Evolutionary conservation across 352 stramenopile species (phyloP).

Genomic region (Pythium biforme): DNA sequence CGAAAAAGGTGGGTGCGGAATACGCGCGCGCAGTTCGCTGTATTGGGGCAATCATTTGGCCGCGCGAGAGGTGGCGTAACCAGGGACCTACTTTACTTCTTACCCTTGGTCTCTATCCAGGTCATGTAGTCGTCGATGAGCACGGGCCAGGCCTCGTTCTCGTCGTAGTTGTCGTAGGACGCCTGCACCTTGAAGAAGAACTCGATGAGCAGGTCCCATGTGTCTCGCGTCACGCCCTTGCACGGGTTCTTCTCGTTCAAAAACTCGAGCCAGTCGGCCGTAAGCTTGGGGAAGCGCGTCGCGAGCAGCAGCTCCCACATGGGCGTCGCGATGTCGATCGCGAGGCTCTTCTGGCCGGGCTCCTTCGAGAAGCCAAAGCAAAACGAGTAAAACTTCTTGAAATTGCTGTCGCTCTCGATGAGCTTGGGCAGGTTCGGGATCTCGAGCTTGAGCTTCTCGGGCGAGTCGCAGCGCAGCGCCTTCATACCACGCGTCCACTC

Average conservation of each 20-base stretch:
- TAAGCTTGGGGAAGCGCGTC: constrained; percentile 64
- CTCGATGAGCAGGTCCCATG: constrained; percentile 83
- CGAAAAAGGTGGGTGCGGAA: not conserved
- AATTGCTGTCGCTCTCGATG: constrained; percentile 51
- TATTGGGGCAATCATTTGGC: not conserved
- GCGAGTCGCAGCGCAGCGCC: constrained; percentile 70
- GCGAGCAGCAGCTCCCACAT: constrained; percentile 86
- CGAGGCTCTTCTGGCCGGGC: constrained; percentile 82
- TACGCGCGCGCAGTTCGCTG: not conserved
- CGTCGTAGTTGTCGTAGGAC: constrained; percentile 84
- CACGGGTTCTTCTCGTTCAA: constrained; percentile 75
- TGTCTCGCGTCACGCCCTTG: constrained; percentile 84
- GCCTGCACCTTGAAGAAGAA: constrained; percentile 83
- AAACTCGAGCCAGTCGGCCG: constrained; percentile 73
- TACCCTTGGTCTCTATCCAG: constrained; percentile 64
- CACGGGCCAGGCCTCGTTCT: constrained; percentile 89
- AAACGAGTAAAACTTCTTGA: constrained; percentile 88
- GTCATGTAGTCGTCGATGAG: constrained; percentile 90
- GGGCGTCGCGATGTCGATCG: constrained; percentile 79
- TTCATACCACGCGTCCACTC: constrained; percentile 84
- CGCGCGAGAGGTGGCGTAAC: constrained; percentile 24
- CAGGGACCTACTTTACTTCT: constrained; percentile 38
- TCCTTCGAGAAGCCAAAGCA: constrained; percentile 89
- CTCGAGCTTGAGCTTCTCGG: constrained; percentile 54
- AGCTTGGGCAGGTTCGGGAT: constrained; percentile 53